phyloP scores from a whole-genome alignment of 139 green algal genomes.

The Picochlorum sp. region DNA sequence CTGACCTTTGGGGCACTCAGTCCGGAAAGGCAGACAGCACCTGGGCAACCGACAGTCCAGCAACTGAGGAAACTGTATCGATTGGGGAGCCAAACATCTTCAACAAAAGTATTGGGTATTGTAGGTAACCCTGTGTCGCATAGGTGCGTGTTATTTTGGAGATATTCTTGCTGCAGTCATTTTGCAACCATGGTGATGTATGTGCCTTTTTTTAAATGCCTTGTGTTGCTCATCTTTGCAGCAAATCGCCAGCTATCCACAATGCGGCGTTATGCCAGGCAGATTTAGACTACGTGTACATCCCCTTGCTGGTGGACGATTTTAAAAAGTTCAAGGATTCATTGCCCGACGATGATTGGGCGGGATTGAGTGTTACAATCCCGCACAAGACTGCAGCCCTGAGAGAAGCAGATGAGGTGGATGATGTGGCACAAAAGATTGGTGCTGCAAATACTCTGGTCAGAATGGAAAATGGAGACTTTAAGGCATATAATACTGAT shows the following conservation, averaged over 20 bases:
- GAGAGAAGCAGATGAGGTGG: constrained; percentile 41
- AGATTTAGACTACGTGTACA: constrained; percentile 81
- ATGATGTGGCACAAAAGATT: constrained; percentile 69
- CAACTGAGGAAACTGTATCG: constrained; percentile 52
- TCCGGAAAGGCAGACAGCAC: constrained; percentile 28
- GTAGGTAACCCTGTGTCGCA: constrained; percentile 88
- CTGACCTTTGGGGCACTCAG: constrained; percentile 88
- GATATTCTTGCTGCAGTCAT: too few relatives aligned
- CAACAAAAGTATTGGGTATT: constrained; percentile 72
- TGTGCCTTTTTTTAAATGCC: too few relatives aligned
- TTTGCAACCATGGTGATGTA: constrained; percentile 72
- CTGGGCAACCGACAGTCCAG: constrained; percentile 33
- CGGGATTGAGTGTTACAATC: constrained; percentile 85
- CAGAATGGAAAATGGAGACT: constrained; percentile 42
- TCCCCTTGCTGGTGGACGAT: constrained; percentile 91
- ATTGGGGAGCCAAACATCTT: constrained; percentile 28
- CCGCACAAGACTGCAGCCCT: constrained; percentile 91
- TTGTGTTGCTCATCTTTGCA: too few relatives aligned
- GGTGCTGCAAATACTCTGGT: constrained; percentile 95
- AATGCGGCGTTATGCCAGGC: constrained; percentile 59
- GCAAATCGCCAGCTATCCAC: constrained; percentile 73
- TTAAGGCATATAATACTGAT: constrained; percentile 92
- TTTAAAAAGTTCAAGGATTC: constrained; percentile 47
- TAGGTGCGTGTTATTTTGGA: too few relatives aligned
- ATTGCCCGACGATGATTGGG: constrained; percentile 37